Evolutionary conservation across 345 rosid genomes (phyloP).

Genomic region (Cardamine chenopodiifolia): DNA sequence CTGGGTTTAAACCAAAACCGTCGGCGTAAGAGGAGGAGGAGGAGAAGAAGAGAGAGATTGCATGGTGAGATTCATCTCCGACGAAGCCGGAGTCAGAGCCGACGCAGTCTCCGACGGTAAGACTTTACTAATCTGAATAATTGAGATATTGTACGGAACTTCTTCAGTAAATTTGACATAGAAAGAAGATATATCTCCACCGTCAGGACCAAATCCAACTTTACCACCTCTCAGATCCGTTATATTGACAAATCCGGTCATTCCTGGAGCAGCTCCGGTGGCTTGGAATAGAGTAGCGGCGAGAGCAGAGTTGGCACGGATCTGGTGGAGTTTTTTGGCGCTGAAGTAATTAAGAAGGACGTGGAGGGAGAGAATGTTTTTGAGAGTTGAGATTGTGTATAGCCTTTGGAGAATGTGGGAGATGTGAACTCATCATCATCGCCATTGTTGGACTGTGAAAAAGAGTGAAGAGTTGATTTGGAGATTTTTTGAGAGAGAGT

Average conservation of each 20-base stretch:
- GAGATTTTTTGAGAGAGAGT: too few species aligned
- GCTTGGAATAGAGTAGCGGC: conserved; percentile 95
- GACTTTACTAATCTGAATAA: conserved; percentile 80
- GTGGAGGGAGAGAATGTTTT: conserved; percentile 88
- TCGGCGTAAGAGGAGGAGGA: too few species aligned
- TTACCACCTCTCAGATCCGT: conserved; percentile 85
- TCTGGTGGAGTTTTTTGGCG: conserved; percentile 88
- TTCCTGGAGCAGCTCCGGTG: conserved; percentile 81
- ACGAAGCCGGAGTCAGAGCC: conserved; percentile 85
- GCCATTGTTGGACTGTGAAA: too few species aligned
- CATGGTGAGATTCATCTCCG: conserved; percentile 63
- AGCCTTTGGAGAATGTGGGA: too few species aligned
- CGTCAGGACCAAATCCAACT: conserved; percentile 77
- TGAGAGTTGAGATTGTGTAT: conserved; percentile 67
- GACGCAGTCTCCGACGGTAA: conserved; percentile 71
- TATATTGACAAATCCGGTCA: conserved; percentile 86
- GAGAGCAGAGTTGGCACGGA: conserved; percentile 77
- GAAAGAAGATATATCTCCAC: conserved; percentile 53
- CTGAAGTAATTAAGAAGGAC: conserved; percentile 93
- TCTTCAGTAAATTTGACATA: conserved; percentile 80
- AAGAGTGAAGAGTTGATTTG: too few species aligned
- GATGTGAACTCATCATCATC: too few species aligned
- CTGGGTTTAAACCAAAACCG: conserved; percentile 46
- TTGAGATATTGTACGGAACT: conserved; percentile 82
- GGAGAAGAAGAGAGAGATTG: too few species aligned